Base-by-base conservation (phyloP, 345 rosid species). In the Linum trigynum region DNA sequence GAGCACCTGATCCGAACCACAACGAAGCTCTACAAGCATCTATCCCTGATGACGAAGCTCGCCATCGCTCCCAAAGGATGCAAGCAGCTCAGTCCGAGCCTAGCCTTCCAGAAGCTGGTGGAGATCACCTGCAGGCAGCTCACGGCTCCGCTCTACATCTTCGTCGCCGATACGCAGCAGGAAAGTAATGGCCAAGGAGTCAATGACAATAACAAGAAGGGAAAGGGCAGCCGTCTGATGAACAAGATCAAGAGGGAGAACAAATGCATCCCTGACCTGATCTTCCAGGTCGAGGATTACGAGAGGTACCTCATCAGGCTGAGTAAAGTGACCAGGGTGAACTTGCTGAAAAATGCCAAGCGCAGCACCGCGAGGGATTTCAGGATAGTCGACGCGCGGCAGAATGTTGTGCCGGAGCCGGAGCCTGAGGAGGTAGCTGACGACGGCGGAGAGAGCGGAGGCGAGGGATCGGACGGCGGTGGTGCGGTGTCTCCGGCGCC, bases 171-270 rank as follows among this genome's bases (percentile, higher is more conserved):
- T 66, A 66, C 83, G 75, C 95, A 87, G 72, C 45, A 41, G 45
- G 45, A 80, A 66, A 77, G 95, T 90, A 76, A 42, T 4, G 8
- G 53, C 17, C 62, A 23, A 61, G 9, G n/a, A 63, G 17, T 57
- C 23, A 8, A 15, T 55, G 23, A 15, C 39, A 3, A 95, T 84
- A 70, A 64, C 92, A 89, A 64, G 86, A 77, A 63, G 89, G 62
- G 72, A n/a, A 90, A 79, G 77, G 86, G 87, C 32, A 23, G 32
- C 32, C 32, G 32, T 10, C 76, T 82, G 63, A 71, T 82, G 62
- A 81, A 81, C 79, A 88, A 84, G 87, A 90, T 88, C 69, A 88
- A 83, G 75, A 84, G 86, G 82, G 97, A 90, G 78, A 88, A 88
- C n/a, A 85, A 80, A 76, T 84, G 86, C 86, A 84, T 90, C 62